Base-by-base conservation (phyloP, 805 yeast genomes). In the Candida palmyrensis region DNA sequence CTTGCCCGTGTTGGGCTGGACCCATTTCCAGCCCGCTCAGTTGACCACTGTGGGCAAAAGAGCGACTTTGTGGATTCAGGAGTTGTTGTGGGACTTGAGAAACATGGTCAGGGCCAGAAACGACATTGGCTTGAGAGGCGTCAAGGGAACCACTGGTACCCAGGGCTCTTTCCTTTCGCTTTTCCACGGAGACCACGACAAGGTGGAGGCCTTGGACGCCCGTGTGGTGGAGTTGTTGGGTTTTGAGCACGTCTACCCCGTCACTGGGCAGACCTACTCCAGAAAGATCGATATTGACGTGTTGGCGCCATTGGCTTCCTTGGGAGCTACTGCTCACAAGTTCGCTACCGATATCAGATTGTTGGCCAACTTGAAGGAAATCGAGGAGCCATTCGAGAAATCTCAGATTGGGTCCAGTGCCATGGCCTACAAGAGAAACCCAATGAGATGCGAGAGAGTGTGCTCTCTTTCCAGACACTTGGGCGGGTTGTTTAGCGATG, bases 1-100 rank as follows among this genome's bases (percentile, higher is more conserved):
- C 61, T 63, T 89, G 63, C 97, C 98, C 23, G 96, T 89, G 27
- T 74, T 92, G 45, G 98, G 98, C 22, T 92, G 97, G 97, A 92
- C 98, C 37, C 98, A 92, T 65, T 92, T 92, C 78, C 98, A 92
- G 71, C 98, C 98, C 11, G 98, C 98, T 34, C 98, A 92, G 70
- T 77, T 92, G 59, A 90, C 97, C 47, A 92, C 98, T 21, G 95
- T 92, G 43, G 98, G 98, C 60, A 92, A 92, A 73, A 82, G 98
- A 67, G 94, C 95, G 36, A 88, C 97, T 28, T 71, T 92, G 55
- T 92, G 98, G 98, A 71, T 92, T 49, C 98, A 92, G 72, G 98
- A 92, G 64, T 71, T 92, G 51, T 72, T 92, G 51, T 92, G 97
- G 98, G 98, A 92, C 66, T 75, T 92, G 62, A 79, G 98, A 68